Base-by-base conservation (phyloP, 495 filamentous ascomycete genomes). In the Chaetomium tenue region DNA sequence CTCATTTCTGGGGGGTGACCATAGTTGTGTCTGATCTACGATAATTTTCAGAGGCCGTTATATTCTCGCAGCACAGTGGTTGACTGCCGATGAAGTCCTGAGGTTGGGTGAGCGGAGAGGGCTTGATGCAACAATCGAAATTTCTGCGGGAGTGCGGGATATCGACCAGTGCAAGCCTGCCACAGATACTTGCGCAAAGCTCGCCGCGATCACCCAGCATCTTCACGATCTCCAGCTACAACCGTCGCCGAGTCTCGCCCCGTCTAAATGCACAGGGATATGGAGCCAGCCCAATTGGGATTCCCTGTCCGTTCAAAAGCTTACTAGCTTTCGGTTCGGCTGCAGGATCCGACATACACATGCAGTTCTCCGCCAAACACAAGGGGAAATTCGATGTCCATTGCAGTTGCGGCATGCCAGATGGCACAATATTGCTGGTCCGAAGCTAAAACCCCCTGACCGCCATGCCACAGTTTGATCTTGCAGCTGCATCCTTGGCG, bases 401-500 rank as follows among this genome's bases (percentile, higher is more conserved):
- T 75, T 74, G 66, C 70, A 60, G 66, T 70, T 72, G 67, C 44
- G 66, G 74, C 72, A 72, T 63, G 79, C 79, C 78, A 80, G 78
- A 78, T 82, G 78, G 78, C 79, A 78, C 69, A 28, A 72, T 74
- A 67, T 78, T 70, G 74, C 76, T 79, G 79, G 79, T 75, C 71
- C 70, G 63, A 63, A 64, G 40, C n/a, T 37, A 56, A 28, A 67
- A 61, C 30, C 48, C 9, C 46, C 22, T 48, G 61, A 60, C 65
- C 54, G 42, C 64, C 63, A 68, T 73, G 67, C 72, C 61, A 67
- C 60, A 68, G 60, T 57, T 56, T 63, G 51, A 70, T 64, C 69
- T 66, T 51, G 48, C 62, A 48, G 51, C 68, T 70, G 68, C 68
- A 61, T 61, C 65, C 68, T 61, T 48, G 64, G 55, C 68, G 50